Evolutionary conservation across 2,329 filamentous ascomycete species (phyloP).

Genomic region (Ciborinia camelliae): DNA sequence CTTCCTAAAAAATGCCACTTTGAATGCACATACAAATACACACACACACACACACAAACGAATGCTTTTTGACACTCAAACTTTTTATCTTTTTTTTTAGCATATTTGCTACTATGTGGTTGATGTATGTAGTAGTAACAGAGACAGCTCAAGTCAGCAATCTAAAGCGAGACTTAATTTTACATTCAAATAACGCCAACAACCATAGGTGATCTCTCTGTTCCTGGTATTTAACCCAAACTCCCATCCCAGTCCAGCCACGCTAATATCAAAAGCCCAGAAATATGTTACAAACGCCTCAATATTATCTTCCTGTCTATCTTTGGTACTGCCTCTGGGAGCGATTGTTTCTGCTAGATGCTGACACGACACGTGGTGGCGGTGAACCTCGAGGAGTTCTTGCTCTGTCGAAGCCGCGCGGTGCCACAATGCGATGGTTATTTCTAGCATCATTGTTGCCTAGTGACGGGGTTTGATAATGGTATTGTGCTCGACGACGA

Average conservation of each 20-base stretch:
- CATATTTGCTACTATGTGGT: not conserved
- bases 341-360: conserved; percentile 27
- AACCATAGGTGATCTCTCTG: not conserved
- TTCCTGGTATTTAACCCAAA: conserved; percentile 7
- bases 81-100: not conserved
- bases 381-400: conserved; percentile 32
- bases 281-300: conserved; percentile 14
- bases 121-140: not conserved
- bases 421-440: conserved; percentile 17
- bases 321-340: conserved; percentile 27
- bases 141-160: not conserved
- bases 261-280: conserved; percentile 15
- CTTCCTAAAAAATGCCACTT: not conserved
- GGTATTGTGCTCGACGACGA: conserved; percentile 8
- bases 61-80: not conserved
- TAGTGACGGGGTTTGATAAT: not conserved
- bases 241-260: conserved; percentile 4
- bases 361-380: conserved; percentile 28
- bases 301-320: conserved; percentile 1
- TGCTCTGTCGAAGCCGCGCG: conserved; percentile 27
- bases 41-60: not conserved
- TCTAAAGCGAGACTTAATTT: not conserved
- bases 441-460: conserved; percentile 8
- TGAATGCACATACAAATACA: not conserved
- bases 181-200: conserved; percentile 4